Evolutionary conservation across 78 protist species (phyloP).

Genomic region (Bodo saltans): DNA sequence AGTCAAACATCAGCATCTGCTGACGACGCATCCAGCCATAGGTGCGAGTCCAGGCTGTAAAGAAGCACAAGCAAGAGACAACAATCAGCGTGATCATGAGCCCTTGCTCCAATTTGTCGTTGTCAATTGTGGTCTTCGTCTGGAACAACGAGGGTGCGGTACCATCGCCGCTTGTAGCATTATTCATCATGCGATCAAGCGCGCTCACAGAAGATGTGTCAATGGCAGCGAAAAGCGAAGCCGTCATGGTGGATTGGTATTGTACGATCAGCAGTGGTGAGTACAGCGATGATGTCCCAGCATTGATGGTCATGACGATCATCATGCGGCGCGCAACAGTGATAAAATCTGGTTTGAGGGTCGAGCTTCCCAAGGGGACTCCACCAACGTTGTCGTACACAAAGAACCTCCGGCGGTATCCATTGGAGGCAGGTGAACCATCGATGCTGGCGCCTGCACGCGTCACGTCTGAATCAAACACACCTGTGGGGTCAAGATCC

Average conservation of each 20-base stretch:
- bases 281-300: neutral
- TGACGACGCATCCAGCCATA: conserved; percentile 26
- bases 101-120: neutral
- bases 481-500: neutral
- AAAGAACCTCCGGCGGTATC: neutral
- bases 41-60: neutral
- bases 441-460: neutral
- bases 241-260: neutral
- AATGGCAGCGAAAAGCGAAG: neutral
- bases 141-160: neutral
- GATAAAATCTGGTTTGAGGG: neutral
- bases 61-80: neutral
- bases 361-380: too few species aligned
- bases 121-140: neutral
- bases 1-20: neutral
- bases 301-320: neutral
- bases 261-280: neutral
- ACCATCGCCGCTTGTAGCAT: neutral
- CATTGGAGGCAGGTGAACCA: neutral
- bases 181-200: too few species aligned
- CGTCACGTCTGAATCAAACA: neutral
- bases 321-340: neutral
- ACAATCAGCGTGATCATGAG: neutral
- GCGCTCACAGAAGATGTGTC: neutral
- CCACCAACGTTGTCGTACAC: conserved; percentile 17